These are phyloP conservation scores for Alopecurus myosuroides DNA, from an alignment of 176 grass and related monocot genomes.

Conservation along the genomic window DNA sequence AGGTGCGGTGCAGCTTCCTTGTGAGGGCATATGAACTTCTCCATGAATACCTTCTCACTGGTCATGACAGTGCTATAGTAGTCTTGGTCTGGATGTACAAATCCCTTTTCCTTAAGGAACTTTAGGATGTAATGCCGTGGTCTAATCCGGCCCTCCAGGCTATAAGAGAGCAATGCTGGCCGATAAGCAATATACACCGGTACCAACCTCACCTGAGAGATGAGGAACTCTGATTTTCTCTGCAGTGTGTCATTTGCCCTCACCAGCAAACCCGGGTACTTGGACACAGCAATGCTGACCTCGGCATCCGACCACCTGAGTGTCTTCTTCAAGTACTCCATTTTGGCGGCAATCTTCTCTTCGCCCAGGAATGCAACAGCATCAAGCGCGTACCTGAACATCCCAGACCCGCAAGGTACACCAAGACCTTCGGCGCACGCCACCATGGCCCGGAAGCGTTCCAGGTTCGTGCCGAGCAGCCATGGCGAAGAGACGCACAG, in stretches of 20 bases:
- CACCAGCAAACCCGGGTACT: fast-evolving
- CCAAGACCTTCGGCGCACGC: background rate
- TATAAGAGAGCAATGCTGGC: background rate
- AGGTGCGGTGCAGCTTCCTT: background rate
- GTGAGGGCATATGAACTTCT: background rate
- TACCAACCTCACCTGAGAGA: background rate
- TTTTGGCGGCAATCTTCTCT: background rate
- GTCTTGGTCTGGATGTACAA: fast-evolving
- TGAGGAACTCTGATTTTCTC: background rate
- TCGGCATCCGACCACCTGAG: background rate
- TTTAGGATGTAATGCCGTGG: background rate
- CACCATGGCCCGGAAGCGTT: background rate
- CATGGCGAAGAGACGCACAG: background rate
- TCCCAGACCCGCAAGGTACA: background rate
- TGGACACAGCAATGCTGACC: background rate
- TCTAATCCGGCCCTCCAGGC: background rate
- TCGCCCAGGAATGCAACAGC: background rate
- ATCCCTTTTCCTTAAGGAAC: background rate
- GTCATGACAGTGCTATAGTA: background rate
- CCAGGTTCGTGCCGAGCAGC: background rate
- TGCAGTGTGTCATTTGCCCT: background rate
- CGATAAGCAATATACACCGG: background rate
- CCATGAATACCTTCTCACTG: background rate
- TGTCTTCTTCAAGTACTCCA: background rate
- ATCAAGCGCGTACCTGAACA: background rate